A percentile compares a stretch with the other conserved stretches of the same genome.
These are phyloP conservation scores for Carex scoparia DNA, from an alignment of 176 grass and related monocot species.

Conservation along the genomic window DNA sequence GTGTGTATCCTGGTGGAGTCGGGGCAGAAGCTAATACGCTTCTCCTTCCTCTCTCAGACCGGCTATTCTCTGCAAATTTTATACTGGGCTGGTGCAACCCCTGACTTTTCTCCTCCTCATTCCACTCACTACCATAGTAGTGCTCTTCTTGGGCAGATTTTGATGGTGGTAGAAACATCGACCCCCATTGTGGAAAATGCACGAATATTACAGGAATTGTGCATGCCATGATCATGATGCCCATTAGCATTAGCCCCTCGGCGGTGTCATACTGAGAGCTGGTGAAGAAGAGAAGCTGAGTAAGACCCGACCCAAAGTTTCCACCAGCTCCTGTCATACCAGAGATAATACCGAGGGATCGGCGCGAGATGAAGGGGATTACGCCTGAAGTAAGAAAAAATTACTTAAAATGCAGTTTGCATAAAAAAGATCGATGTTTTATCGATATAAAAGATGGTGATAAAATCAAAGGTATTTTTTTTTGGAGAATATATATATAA, in stretches of 20 bases:
- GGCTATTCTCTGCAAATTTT: constrained; percentile 64
- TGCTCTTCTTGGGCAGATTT: constrained; percentile 30
- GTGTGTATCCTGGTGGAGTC: constrained; percentile 35
- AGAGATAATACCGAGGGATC: constrained; percentile 66
- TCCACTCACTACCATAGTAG: constrained; percentile 64
- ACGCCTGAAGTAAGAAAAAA: constrained; percentile 28
- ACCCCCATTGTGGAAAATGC: constrained; percentile 91
- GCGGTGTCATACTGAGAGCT: constrained; percentile 49
- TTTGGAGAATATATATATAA: neutral
- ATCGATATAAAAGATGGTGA: neutral
- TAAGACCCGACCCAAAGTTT: constrained; percentile 66
- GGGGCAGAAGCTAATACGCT: constrained; percentile 24
- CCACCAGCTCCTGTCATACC: constrained; percentile 68
- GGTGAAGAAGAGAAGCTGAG: constrained; percentile 85
- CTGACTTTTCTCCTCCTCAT: constrained; percentile 42
- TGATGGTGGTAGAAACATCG: constrained; percentile 61
- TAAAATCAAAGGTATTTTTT: neutral
- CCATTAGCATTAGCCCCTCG: constrained; percentile 55
- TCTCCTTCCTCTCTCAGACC: constrained; percentile 53
- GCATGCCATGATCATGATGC: constrained; percentile 89
- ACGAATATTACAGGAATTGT: constrained; percentile 47
- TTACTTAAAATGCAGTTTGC: neutral
- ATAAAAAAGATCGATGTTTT: too few relatives aligned
- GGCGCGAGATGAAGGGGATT: constrained; percentile 62
- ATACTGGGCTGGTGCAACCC: constrained; percentile 38